Conservation (phyloP, 2,329 filamentous ascomycete species). For the Orbilia oligospora region DNA sequence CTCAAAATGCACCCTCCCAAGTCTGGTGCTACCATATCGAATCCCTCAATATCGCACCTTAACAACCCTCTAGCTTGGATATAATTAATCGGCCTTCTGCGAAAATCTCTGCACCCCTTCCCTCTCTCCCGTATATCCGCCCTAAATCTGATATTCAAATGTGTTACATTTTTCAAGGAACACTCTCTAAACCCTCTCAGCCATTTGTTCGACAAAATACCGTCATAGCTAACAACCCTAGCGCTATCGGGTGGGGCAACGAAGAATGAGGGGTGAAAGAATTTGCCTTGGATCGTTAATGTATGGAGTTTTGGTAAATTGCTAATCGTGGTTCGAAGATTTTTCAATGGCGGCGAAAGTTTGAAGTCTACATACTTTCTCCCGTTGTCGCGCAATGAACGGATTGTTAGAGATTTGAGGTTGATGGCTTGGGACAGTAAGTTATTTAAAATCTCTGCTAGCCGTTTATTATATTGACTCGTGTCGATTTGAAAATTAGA, state of each 20-base stretch:
- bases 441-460: slow-evolving; percentile 13
- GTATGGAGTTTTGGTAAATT: slow-evolving; percentile 11
- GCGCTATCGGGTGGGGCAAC: background rate
- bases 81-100: background rate
- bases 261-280: slow-evolving; percentile 35
- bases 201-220: slow-evolving; percentile 20
- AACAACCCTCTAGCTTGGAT: background rate
- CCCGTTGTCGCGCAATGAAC: background rate
- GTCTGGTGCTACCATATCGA: background rate
- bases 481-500: slow-evolving; percentile 3
- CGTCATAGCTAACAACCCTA: background rate
- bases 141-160: slow-evolving; percentile 10
- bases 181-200: slow-evolving; percentile 20
- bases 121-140: background rate
- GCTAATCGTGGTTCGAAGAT: background rate
- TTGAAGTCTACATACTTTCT: slow-evolving; percentile 12
- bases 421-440: background rate
- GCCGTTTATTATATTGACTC: slow-evolving; percentile 12
- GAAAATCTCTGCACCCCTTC: slow-evolving; percentile 7
- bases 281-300: slow-evolving; percentile 14
- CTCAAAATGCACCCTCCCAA: slow-evolving; percentile 4
- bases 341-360: background rate
- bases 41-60: background rate
- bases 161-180: slow-evolving; percentile 9
- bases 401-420: slow-evolving; percentile 8